Base-by-base conservation (phyloP, 1,139 yeast genomes). In the Pichia sp. region DNA sequence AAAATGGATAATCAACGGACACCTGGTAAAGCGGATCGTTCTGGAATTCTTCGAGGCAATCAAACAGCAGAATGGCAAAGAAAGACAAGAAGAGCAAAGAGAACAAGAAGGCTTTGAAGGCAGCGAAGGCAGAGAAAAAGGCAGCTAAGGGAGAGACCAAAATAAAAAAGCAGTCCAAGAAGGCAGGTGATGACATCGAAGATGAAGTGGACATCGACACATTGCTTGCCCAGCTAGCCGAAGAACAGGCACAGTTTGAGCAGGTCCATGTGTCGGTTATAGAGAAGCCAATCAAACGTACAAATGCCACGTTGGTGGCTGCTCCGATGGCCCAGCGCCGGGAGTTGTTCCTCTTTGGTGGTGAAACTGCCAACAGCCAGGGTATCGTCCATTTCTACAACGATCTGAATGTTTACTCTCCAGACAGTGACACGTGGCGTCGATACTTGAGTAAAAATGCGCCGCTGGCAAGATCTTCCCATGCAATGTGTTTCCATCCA, bases 391-490 rank as follows among this genome's bases (percentile, higher is more conserved):
- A 75, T 60, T 93, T 93, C 69, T 87, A 84, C 75, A 93, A 92
- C 65, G 98, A 93, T 61, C 73, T 92, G 59, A 83, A 72, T 68
- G 77, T 87, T 2, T 92, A 87, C 70, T 76, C 87, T 8, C 76
- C 87, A 11, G 96, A 90, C 62, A 84, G 86, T 50, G 88, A 87
- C 64, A 81, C 77, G 42, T 93, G 99, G 99, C 80, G 90, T 58
- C 79, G 78, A 60, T 79, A 84, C 60, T 75, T 85, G 1, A 89
- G 97, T 2, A 88, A 88, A 63, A 93, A 93, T 67, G 72, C 95
- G 0, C 99, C 99, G 11, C 79, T 92, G 66, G 97, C 97, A 1
- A 75, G 99, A 61, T 88, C 96, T 1, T 90, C 97, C 0, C 97
- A 95, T 64, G 88, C 96, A 2, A 87, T 90, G 90, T 85, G 93